Base-by-base conservation (phyloP, 805 yeast species). In the Lipomyces starkeyi region DNA sequence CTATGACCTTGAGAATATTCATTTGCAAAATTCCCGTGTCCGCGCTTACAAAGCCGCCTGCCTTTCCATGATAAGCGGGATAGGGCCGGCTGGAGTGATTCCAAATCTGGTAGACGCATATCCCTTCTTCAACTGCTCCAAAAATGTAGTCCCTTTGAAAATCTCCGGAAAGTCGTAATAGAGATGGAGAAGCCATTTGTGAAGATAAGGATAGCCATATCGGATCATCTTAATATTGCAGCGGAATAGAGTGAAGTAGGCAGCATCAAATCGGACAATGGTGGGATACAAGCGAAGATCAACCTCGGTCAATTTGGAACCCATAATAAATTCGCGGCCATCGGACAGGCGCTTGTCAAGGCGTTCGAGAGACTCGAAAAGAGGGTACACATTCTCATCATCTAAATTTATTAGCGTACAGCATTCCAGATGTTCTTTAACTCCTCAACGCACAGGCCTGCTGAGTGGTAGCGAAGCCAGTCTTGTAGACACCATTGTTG, bases 171-270 rank as follows among this genome's bases (percentile, higher is more conserved):
- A 76, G 58, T 83, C 82, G 97, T 97, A 93, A 80, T 93, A 95
- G 74, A 95, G 84, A 73, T 89, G 87, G 73, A 90, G 83, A 74
- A 93, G 79, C 97, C 97, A 94, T 67, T 86, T 80, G 79, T 92
- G 90, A 65, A 93, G 79, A 74, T 83, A 80, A 27, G 97, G 97
- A 78, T 86, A 94, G 69, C 91, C 91, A 61, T 76, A 79, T 76
- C 97, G 87, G 74, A 94, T 90, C 84, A 88, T 89, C 61, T 87
- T 87, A 71, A 92, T 79, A 78, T 94, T 94, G 78, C 97, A 91
- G 79, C 94, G 93, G 86, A 94, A 95, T 78, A 93, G 97, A 78
- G 93, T 97, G 68, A 89, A 93, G 77, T 94, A 94, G 22, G 93
- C 97, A 0, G 95, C 90, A 78, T 94, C 98, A 75, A 94, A 94